Conservation (phyloP, 2,329 filamentous ascomycete species). For the Aspergillus luchuensis region DNA sequence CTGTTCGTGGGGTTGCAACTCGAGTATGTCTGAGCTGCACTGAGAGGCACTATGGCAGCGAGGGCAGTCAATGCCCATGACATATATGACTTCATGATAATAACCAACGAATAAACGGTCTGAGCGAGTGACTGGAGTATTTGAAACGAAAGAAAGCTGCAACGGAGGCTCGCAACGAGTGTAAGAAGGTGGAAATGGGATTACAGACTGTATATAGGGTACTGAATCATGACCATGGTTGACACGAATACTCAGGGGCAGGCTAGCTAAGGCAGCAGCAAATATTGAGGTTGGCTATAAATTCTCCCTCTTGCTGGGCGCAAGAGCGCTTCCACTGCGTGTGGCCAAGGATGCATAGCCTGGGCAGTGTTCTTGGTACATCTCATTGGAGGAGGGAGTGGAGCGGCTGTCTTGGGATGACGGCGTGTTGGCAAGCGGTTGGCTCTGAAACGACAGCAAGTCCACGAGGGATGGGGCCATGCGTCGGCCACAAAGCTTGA, state of each 20-base stretch:
- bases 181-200: neutral
- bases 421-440: neutral
- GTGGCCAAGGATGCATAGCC: neutral
- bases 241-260: neutral
- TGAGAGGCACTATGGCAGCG: slow-evolving; percentile 12
- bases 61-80: slow-evolving; percentile 11
- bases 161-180: neutral
- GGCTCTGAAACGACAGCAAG: neutral
- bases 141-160: neutral
- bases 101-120: neutral
- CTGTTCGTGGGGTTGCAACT: slow-evolving; percentile 68
- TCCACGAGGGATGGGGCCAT: neutral
- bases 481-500: neutral
- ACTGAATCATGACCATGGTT: neutral
- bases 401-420: neutral
- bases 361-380: neutral
- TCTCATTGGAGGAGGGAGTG: neutral
- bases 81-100: slow-evolving; percentile 10
- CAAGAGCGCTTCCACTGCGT: neutral
- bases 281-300: neutral
- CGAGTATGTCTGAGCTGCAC: slow-evolving; percentile 70
- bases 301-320: neutral
- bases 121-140: neutral
- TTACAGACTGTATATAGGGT: neutral
- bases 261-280: neutral